Base-by-base conservation (phyloP, 2,329 filamentous ascomycete species). In the Akanthomyces lecanii region DNA sequence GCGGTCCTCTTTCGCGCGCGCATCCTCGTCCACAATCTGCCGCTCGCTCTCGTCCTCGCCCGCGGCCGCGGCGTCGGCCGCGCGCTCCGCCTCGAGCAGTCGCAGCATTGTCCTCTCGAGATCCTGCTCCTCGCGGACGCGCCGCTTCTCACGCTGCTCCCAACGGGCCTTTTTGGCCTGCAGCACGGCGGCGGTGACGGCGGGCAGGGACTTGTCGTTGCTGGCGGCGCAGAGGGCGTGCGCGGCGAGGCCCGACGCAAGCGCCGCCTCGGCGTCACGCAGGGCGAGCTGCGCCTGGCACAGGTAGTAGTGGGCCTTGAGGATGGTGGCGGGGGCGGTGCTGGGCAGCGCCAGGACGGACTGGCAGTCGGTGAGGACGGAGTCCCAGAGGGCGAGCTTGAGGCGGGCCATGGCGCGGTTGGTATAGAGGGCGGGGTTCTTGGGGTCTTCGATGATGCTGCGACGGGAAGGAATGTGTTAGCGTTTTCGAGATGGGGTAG, bases 391-490 rank as follows among this genome's bases (percentile, higher is more conserved):
- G 65, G 82, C 78, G 25, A 96, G 83, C 76, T 89, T 90, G 64
- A 95, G 81, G 47, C 92, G 86, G 4, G 89, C 87, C 77, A 97
- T 89, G 58, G 92, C 91, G 61, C 93, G 90, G 77, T 97, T 98
- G 45, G 92, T 94, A 77, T 92, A 97, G 57, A 97, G 83, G 36
- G 89, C 81, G 1, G 89, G 85, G 72, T 96, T 95, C 62, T 80
- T 83, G 4, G 90, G 83, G 75, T 96, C 91, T 72, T 87, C 86
- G 69, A 90, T 86, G 69, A 97, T 92, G 47, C 88, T 91, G 68
- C 36, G 47, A 30, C 23, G 51, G 10, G 10, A 21, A 21, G 21
- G 21, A 21, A 21, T 21, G 21, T 21, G 21, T 21, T 21, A 21
- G 21, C 21, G 21, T 21, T 21, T 21, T 21, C 21, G 21, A 21